These are phyloP conservation scores for Speleostelium caveatum DNA, from an alignment of 78 protist species.

Conservation along the genomic window DNA sequence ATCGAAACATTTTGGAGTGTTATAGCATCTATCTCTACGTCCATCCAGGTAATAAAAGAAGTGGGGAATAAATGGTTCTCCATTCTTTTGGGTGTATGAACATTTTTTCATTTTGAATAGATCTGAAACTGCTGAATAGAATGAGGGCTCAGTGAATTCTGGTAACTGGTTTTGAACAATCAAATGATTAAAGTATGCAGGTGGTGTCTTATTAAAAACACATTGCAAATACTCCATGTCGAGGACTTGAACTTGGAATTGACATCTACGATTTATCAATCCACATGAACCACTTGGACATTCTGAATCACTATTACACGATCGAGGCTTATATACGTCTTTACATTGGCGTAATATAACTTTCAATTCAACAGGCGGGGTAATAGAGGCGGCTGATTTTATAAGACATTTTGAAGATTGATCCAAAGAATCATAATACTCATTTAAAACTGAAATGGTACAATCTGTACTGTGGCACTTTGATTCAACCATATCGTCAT, in stretches of 20 bases:
- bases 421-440: conserved; percentile 3
- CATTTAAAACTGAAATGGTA: conserved; percentile 15
- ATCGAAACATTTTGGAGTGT: conserved; percentile 9
- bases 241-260: neutral
- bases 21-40: too few species aligned
- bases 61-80: too few species aligned
- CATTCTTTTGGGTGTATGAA: too few species aligned
- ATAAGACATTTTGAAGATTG: too few species aligned
- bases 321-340: too few species aligned
- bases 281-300: conserved; percentile 7
- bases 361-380: conserved; percentile 3
- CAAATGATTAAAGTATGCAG: too few species aligned
- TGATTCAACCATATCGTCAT: neutral
- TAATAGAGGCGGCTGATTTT: conserved; percentile 10
- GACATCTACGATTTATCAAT: conserved; percentile 1
- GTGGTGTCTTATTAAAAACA: conserved; percentile 27
- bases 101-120: too few species aligned
- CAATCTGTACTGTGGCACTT: conserved; percentile 30
- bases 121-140: too few species aligned
- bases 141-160: too few species aligned
- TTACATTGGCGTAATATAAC: conserved; percentile 3
- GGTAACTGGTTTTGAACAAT: too few species aligned
- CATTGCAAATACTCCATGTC: conserved; percentile 28
- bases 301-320: neutral
- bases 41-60: too few species aligned